Percentiles rank a stretch among this genome's conserved stretches.
Evolutionary conservation across 805 yeast genomes (phyloP).

Genomic region (Starmerella potacharoeniae): DNA sequence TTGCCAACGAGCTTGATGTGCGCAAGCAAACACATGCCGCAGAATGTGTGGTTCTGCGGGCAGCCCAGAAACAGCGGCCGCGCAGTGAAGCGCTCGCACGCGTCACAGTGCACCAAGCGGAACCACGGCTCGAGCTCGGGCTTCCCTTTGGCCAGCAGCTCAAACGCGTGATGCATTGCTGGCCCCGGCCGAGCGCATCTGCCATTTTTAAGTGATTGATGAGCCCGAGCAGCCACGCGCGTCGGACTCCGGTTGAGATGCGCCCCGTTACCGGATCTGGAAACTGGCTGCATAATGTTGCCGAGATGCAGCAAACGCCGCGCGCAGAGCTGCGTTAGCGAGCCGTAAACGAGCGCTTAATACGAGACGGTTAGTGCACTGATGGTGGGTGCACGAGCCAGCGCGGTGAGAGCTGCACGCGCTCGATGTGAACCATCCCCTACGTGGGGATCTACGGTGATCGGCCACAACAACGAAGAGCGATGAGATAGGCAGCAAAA

Average conservation of each 20-base stretch:
- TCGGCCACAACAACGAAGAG: too few species aligned
- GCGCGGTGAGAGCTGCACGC: too few species aligned
- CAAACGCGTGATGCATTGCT: constrained; percentile 5
- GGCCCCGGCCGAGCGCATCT: not conserved
- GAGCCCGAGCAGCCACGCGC: not conserved
- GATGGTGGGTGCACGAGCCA: too few species aligned
- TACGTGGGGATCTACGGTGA: too few species aligned
- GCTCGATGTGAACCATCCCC: too few species aligned
- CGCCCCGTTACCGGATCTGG: not conserved
- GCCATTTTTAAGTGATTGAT: not conserved
- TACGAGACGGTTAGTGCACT: too few species aligned
- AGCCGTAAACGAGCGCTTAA: not conserved
- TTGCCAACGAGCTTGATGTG: not conserved
- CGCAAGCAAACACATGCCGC: constrained; percentile 3
- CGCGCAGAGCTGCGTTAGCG: not conserved
- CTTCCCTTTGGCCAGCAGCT: not conserved
- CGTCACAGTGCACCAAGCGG: constrained; percentile 9
- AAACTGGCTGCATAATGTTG: not conserved
- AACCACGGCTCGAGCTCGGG: constrained; percentile 11
- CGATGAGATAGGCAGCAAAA: too few species aligned
- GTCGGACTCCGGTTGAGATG: not conserved
- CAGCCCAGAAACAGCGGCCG: constrained; percentile 11
- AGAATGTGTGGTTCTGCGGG: constrained; percentile 10
- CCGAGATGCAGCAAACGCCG: not conserved
- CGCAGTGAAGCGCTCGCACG: constrained; percentile 8